phyloP scores from a whole-genome alignment of 78 protist genomes.

The slime mould (Dictyostelium discoideum) region dicty_2.7 NC_007088.5:3076501-3077000 shows the following conservation, averaged over 20 bases:
- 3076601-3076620: no score
- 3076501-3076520: slow-evolving; percentile 29
- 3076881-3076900: no score
- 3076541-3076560: slow-evolving; percentile 41
- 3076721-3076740: no score
- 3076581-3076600: no score
- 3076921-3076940: not conserved
- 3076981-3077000: no score
- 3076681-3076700: not conserved
- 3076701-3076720: not conserved
- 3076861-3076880: not conserved
- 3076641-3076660: not conserved
- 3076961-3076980: no score
- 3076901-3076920: no score
- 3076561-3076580: slow-evolving; percentile 19
- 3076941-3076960: not conserved
- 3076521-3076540: slow-evolving; percentile 40
- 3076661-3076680: no score
- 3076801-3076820: not conserved
- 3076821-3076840: not conserved
- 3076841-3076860: not conserved
- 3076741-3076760: no score
- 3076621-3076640: no score
- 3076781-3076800: not conserved
- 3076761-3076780: no score